Conservation (phyloP, 345 rosid species). For the Heritiera fomes region DNA sequence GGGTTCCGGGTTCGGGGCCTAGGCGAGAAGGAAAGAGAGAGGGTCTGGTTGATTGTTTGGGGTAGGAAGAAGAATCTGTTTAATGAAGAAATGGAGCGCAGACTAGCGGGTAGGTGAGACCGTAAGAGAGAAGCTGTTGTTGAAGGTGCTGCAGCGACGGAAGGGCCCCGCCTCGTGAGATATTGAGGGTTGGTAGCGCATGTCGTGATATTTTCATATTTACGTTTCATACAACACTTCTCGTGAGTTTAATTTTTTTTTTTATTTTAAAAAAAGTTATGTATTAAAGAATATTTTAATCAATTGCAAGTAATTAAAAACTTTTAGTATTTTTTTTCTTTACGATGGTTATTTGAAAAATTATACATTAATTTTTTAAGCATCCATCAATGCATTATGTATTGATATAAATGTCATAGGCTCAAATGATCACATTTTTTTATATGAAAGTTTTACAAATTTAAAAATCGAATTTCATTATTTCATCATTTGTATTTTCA, state of each 20-base stretch:
- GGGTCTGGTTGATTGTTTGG: background rate
- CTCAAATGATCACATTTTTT: too few relatives aligned
- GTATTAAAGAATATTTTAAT: too few relatives aligned
- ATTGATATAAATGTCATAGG: too few relatives aligned
- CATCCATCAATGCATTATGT: too few relatives aligned
- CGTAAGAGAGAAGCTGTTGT: background rate
- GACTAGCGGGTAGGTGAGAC: background rate
- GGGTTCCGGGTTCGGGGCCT: slow-evolving; percentile 11
- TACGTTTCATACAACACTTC: background rate
- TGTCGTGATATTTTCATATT: background rate
- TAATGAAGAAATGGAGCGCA: background rate
- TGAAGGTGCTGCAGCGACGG: background rate
- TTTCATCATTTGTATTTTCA: too few relatives aligned
- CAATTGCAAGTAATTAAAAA: too few relatives aligned
- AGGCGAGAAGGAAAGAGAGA: background rate
- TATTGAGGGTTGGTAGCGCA: background rate
- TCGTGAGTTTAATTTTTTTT: background rate
- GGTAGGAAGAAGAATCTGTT: slow-evolving; percentile 6
- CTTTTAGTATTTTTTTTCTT: too few relatives aligned
- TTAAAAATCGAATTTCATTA: too few relatives aligned
- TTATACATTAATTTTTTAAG: too few relatives aligned
- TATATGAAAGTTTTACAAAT: too few relatives aligned
- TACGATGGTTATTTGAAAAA: too few relatives aligned
- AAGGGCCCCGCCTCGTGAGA: background rate
- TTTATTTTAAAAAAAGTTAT: too few relatives aligned